phyloP scores from a whole-genome alignment of 2,329 filamentous ascomycete genomes.

The Celoporthe dispersa region DNA sequence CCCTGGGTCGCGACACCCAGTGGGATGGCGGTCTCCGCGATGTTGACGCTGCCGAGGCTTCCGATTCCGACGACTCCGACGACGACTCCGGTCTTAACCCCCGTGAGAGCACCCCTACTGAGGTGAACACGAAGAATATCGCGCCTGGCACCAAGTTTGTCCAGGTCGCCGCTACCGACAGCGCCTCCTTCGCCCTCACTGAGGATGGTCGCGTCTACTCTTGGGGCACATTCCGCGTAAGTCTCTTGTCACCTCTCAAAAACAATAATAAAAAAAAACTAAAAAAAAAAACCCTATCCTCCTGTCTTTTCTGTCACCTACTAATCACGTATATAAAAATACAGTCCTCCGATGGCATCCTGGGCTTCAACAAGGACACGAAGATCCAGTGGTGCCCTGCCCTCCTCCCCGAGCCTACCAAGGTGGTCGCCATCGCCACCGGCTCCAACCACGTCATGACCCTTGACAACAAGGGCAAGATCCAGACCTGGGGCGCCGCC shows the following conservation, averaged over 20 bases:
- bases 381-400: conserved; percentile 53
- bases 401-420: conserved; percentile 66
- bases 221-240: conserved; percentile 78
- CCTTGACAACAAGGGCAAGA: conserved; percentile 65
- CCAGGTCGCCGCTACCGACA: conserved; percentile 74
- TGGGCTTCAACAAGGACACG: conserved; percentile 39
- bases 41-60: conserved; percentile 51
- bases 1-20: conserved; percentile 74
- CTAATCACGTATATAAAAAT: conserved; percentile 30
- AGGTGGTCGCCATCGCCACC: conserved; percentile 66
- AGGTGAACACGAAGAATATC: conserved; percentile 53
- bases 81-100: conserved; percentile 60
- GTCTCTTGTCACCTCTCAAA: conserved; percentile 17
- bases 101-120: conserved; percentile 64
- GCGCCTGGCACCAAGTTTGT: conserved; percentile 44
- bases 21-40: conserved; percentile 64
- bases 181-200: conserved; percentile 76
- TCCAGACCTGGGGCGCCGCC: conserved; percentile 74
- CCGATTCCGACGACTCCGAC: conserved; percentile 40
- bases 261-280: too few species aligned
- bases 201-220: conserved; percentile 77
- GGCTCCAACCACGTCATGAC: conserved; percentile 75
- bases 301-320: neutral
- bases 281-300: too few species aligned
- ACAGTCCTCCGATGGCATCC: conserved; percentile 56